phyloP scores from a whole-genome alignment of 106 monocot species.

The Dendrobium chrysotoxum region DNA sequence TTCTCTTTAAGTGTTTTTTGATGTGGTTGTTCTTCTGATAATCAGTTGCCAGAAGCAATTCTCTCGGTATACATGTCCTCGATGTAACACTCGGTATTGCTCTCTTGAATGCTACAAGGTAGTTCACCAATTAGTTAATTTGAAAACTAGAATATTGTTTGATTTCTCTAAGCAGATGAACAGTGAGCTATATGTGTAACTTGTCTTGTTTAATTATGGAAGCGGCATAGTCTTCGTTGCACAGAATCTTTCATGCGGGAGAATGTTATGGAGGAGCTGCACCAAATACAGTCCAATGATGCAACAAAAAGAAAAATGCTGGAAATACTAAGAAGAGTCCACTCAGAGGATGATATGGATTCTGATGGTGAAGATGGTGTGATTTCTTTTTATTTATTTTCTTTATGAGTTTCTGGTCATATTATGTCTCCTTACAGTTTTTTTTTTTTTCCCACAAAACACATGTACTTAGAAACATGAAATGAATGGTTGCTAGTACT shows the following conservation, averaged over 20 bases:
- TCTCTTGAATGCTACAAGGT: conserved; percentile 98
- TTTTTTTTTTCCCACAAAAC: background rate
- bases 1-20: background rate
- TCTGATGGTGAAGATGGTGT: conserved; percentile 32
- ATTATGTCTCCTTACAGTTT: too few species aligned
- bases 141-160: background rate
- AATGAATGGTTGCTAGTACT: background rate
- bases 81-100: conserved; percentile 86
- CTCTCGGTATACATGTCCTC: conserved; percentile 88
- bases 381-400: background rate
- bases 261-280: conserved; percentile 85
- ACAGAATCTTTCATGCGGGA: conserved; percentile 98
- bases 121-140: background rate
- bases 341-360: conserved; percentile 60
- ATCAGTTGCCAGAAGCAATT: conserved; percentile 92
- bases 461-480: background rate
- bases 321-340: conserved; percentile 81
- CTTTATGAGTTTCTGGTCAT: background rate
- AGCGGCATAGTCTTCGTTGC: conserved; percentile 74
- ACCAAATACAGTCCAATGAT: conserved; percentile 55
- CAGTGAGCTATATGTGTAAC: background rate
- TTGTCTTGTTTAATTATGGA: background rate
- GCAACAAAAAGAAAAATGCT: conserved; percentile 77
- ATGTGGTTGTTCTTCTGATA: background rate
- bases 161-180: background rate